Conservation (phyloP, 768 basidiomycete genomes). For the Xerocomus brunneocitrinus region DNA sequence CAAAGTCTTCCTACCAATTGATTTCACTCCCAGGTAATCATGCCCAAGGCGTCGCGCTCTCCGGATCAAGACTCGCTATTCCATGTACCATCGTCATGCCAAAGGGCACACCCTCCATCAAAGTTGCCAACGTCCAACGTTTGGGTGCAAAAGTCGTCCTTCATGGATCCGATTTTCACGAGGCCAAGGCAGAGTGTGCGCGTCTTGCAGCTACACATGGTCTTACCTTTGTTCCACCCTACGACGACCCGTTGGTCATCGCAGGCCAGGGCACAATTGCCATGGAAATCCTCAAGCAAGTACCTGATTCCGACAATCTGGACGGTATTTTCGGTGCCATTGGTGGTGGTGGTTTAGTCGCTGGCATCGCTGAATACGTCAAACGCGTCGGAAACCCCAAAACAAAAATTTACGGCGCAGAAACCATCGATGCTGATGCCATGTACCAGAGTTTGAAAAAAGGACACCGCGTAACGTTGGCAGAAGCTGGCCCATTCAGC, state of each 20-base stretch:
- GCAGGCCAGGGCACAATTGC: constrained; percentile 96
- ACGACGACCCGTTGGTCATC: constrained; percentile 94
- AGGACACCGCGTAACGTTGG: constrained; percentile 77
- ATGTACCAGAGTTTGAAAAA: constrained; percentile 79
- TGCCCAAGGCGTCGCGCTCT: constrained; percentile 96
- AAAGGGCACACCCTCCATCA: constrained; percentile 89
- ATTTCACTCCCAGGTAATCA: constrained; percentile 72
- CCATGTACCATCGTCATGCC: constrained; percentile 99
- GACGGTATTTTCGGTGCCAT: constrained; percentile 88
- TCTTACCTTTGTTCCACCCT: constrained; percentile 91
- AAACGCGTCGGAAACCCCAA: constrained; percentile 86
- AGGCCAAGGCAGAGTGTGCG: constrained; percentile 91
- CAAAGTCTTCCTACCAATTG: background rate
- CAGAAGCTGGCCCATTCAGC: constrained; percentile 93
- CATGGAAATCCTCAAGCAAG: constrained; percentile 91
- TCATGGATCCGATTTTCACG: constrained; percentile 91
- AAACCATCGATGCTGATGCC: constrained; percentile 92
- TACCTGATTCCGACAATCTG: constrained; percentile 66
- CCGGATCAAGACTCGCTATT: constrained; percentile 80
- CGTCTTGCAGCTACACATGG: constrained; percentile 73
- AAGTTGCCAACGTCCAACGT: constrained; percentile 91
- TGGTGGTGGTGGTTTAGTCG: constrained; percentile 89
- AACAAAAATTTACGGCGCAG: constrained; percentile 83
- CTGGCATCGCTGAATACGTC: constrained; percentile 90
- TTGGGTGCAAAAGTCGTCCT: constrained; percentile 93